A percentile compares a stretch with the other conserved stretches of the same genome.
Evolutionary conservation across 352 stramenopile genomes (phyloP).

Genomic region (Aphanomyces cochlioides): DNA sequence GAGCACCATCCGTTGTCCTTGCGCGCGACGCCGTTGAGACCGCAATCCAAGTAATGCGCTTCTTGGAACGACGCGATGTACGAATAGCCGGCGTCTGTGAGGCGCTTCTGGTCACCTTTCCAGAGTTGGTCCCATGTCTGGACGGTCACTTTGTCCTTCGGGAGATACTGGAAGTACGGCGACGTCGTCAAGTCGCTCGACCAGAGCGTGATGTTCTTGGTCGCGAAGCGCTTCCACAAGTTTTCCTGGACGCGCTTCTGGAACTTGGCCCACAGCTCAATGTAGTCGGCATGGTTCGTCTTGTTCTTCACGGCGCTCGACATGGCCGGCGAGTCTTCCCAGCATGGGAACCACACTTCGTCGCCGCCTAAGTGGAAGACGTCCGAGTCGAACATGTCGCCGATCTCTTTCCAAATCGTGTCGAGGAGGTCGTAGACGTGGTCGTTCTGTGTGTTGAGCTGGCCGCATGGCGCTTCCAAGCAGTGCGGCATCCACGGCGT

Average conservation of each 20-base stretch:
- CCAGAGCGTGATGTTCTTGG: conserved; percentile 30
- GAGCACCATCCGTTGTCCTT: conserved; percentile 32
- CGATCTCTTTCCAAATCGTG: conserved; percentile 27
- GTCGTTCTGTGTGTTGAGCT: conserved; percentile 34
- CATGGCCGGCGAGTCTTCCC: conserved; percentile 22
- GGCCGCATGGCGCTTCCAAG: conserved; percentile 28
- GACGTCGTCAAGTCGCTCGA: conserved; percentile 28
- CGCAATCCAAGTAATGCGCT: conserved; percentile 28
- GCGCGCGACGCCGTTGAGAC: conserved; percentile 8
- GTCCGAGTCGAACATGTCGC: conserved; percentile 28
- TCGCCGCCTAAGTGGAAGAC: conserved; percentile 34
- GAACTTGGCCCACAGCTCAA: conserved; percentile 26
- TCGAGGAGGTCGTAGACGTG: conserved; percentile 29
- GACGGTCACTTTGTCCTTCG: conserved; percentile 11
- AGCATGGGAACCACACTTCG: conserved; percentile 33
- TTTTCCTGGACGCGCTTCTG: conserved; percentile 8
- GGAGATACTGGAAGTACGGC: conserved; percentile 13
- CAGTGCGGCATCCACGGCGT: conserved; percentile 26
- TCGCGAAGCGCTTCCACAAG: conserved; percentile 7
- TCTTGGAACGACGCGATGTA: conserved; percentile 24
- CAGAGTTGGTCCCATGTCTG: conserved; percentile 13
- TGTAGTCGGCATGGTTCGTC: conserved; percentile 17
- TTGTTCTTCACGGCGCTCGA: conserved; percentile 17
- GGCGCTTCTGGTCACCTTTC: not conserved
- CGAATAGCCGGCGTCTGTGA: conserved; percentile 10